Evolutionary conservation across 2,329 filamentous ascomycete genomes (phyloP).

Genomic region (Diaporthe vaccinii): DNA sequence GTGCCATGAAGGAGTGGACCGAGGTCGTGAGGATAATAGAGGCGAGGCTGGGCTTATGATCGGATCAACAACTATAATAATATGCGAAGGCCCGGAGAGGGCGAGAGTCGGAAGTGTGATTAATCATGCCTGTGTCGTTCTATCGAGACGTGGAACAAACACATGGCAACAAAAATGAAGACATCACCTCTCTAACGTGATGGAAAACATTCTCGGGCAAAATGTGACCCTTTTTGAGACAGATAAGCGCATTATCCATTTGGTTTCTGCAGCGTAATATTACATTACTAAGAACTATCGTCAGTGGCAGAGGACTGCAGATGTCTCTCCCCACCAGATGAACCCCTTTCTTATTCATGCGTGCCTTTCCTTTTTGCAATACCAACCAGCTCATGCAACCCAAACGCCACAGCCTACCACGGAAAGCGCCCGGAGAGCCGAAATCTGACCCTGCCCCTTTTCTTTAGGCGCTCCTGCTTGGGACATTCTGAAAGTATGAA

Average conservation of each 20-base stretch:
- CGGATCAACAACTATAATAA: background rate
- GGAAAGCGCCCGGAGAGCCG: background rate
- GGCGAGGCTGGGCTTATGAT: slow-evolving; percentile 57
- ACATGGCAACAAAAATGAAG: background rate
- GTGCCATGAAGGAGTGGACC: slow-evolving; percentile 87
- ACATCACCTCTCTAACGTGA: background rate
- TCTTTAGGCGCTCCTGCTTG: background rate
- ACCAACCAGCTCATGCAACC: slow-evolving; percentile 24
- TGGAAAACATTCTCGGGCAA: too few species aligned
- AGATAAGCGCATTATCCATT: slow-evolving; percentile 6
- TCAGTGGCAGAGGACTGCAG: slow-evolving; percentile 8
- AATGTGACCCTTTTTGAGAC: too few species aligned
- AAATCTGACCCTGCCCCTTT: background rate
- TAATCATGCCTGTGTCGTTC: background rate
- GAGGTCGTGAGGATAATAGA: slow-evolving; percentile 79
- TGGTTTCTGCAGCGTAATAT: slow-evolving; percentile 18
- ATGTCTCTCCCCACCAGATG: slow-evolving; percentile 16
- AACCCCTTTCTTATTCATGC: slow-evolving; percentile 8
- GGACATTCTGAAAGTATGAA: background rate
- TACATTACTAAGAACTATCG: slow-evolving; percentile 29
- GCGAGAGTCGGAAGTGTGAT: background rate
- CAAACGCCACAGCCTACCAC: slow-evolving; percentile 23
- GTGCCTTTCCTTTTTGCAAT: slow-evolving; percentile 13
- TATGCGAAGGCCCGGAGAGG: background rate
- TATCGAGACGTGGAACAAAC: background rate